Conservation (phyloP, 257 asterid species). For the Solanum piurae region DNA sequence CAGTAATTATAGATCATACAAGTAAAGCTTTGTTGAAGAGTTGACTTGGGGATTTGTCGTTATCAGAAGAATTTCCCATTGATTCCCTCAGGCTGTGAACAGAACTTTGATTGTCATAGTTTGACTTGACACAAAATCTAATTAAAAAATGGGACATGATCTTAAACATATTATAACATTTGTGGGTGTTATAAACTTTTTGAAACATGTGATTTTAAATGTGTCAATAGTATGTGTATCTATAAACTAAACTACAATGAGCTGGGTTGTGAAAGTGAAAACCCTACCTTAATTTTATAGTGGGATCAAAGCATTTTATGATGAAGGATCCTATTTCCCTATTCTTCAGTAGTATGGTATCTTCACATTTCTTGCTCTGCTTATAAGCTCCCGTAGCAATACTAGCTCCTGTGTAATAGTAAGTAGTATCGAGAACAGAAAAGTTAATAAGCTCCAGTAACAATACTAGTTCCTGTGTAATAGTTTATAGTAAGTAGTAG, state of each 20-base stretch:
- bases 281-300: not conserved
- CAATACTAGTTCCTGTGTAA: too few species aligned
- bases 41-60: not conserved
- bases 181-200: not conserved
- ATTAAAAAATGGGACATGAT: not conserved
- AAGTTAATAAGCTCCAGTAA: too few species aligned
- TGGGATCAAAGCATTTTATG: not conserved
- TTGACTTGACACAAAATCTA: not conserved
- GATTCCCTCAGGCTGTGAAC: not conserved
- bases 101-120: not conserved
- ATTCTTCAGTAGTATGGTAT: too few species aligned
- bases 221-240: not conserved
- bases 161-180: not conserved
- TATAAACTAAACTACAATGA: not conserved
- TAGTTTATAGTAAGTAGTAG: too few species aligned
- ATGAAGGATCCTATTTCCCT: not conserved
- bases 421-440: too few species aligned
- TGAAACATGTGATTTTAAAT: not conserved
- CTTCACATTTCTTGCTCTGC: too few species aligned
- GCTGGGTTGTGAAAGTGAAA: not conserved
- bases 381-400: too few species aligned
- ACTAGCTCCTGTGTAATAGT: too few species aligned
- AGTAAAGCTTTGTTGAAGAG: not conserved
- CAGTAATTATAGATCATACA: not conserved
- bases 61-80: not conserved